These are phyloP conservation scores for Dioscorea zingiberensis DNA, from an alignment of 106 monocot genomes.

Conservation along the genomic window DNA sequence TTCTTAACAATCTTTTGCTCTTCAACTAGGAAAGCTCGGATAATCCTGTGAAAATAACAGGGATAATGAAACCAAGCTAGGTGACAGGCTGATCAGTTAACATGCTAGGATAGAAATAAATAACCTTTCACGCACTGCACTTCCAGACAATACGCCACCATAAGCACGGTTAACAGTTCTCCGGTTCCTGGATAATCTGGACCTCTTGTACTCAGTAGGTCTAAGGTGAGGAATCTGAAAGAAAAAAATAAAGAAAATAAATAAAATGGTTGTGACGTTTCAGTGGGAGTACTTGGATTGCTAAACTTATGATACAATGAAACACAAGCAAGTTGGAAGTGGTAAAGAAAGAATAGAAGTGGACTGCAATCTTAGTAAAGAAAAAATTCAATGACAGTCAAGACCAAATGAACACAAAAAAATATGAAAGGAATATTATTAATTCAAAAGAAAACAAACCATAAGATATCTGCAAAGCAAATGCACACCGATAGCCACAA, in stretches of 20 bases:
- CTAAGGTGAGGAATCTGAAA: constrained; percentile 42
- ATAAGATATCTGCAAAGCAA: too few species aligned
- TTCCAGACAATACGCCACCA: constrained; percentile 37
- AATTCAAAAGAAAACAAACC: too few species aligned
- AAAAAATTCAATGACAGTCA: too few species aligned
- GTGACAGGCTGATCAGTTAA: background rate
- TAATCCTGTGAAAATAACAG: constrained; percentile 19
- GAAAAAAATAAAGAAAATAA: background rate
- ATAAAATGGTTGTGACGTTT: too few species aligned
- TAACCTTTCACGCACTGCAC: constrained; percentile 41
- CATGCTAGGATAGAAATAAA: background rate
- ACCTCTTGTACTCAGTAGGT: constrained; percentile 38
- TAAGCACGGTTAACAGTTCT: constrained; percentile 47
- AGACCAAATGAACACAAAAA: too few species aligned
- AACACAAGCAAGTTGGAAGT: too few species aligned
- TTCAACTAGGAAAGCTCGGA: constrained; percentile 58
- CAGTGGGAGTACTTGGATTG: too few species aligned
- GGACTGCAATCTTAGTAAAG: too few species aligned
- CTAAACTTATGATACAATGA: too few species aligned
- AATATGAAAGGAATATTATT: too few species aligned
- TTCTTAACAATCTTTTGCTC: constrained; percentile 79
- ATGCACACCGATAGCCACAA: too few species aligned
- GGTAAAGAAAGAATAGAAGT: too few species aligned
- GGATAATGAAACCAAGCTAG: background rate
- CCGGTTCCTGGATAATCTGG: constrained; percentile 27